Evolutionary conservation across 768 basidiomycete genomes (phyloP), one percentile per base, ranked within the genome.

Genomic region (Russula abietina): DNA sequence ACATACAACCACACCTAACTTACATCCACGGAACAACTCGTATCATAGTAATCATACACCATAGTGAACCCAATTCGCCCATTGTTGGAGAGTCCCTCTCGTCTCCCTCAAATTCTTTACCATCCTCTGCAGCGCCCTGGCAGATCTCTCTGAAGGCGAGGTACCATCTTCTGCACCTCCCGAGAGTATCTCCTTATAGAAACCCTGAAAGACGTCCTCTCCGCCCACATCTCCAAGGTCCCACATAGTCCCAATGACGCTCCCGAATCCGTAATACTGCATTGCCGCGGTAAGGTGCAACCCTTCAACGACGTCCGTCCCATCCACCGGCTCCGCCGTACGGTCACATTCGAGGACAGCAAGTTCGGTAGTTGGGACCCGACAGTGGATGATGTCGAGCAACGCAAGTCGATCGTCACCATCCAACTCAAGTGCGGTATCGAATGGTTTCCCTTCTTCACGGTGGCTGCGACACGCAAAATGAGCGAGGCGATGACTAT

Each of bases 211-310:
- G 6, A 67, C 12, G 10, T 48, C 32, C 32, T 32, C 28, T 30
- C 59, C 65, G n/a, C 66, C 65, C 4, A 3, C n/a, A n/a, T 68
- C 65, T 3, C 9, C 46, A 53, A 68, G 57, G 1, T n/a, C 55
- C 67, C 67, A 67, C 59, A 65, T 59, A 7, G 67, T 59, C 5
- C 59, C 67, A n/a, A 67, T 57, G 22, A 67, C 57, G 38, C 65
- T 59, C 1, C 60, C 30, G 43, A 66, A 67, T n/a, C 67, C 67
- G 22, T 49, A 54, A 5, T 46, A 49, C 24, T 66, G 65, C 66
- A 67, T 62, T 3, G 60, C 65, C 12, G 60, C 57, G 3, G 65
- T 48, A 9, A 67, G 57, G 38, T 55, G 30, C 26, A 67, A 16
- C 0, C 39, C 56, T 24, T 68, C 67, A 19, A 56, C 66, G 3